These are phyloP conservation scores for Aspergillus cavernicola DNA, from an alignment of 495 filamentous ascomycete species.

Conservation along the genomic window DNA sequence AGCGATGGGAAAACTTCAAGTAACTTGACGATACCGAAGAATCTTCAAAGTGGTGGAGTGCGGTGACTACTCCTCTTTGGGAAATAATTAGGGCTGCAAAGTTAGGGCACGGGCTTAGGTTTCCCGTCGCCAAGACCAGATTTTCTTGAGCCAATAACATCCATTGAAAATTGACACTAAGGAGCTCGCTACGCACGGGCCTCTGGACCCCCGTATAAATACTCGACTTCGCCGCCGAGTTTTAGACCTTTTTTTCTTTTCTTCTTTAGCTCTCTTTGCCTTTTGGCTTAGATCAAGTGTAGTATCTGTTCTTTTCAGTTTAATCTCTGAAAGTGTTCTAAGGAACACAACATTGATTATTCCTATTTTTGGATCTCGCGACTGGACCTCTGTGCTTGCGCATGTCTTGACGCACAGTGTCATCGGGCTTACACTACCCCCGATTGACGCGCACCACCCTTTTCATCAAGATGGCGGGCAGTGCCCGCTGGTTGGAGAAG, in stretches of 20 bases:
- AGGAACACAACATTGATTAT: slow-evolving; percentile 77
- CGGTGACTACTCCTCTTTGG: slow-evolving; percentile 28
- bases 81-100: slow-evolving; percentile 23
- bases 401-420: slow-evolving; percentile 71
- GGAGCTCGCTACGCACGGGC: slow-evolving; percentile 16
- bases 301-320: slow-evolving; percentile 99
- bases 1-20: slow-evolving; percentile 26
- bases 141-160: neutral
- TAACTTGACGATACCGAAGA: neutral
- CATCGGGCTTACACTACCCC: slow-evolving; percentile 86
- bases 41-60: slow-evolving; percentile 33
- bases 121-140: slow-evolving; percentile 6
- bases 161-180: slow-evolving; percentile 18
- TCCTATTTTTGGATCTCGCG: slow-evolving; percentile 67
- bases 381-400: slow-evolving; percentile 76
- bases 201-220: slow-evolving; percentile 25
- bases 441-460: slow-evolving; percentile 76
- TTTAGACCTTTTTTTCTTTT: slow-evolving; percentile 43
- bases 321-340: slow-evolving; percentile 73
- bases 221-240: slow-evolving; percentile 18
- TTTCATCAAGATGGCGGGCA: slow-evolving; percentile 58
- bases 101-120: too few relatives aligned
- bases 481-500: slow-evolving; percentile 61
- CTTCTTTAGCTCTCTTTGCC: slow-evolving; percentile 57
- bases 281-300: slow-evolving; percentile 88